A percentile compares a stretch with the other conserved stretches of the same genome.
These are phyloP conservation scores for Sanghuangporus baumii DNA, from an alignment of 1,284 basidiomycete genomes.

Conservation along the genomic window DNA sequence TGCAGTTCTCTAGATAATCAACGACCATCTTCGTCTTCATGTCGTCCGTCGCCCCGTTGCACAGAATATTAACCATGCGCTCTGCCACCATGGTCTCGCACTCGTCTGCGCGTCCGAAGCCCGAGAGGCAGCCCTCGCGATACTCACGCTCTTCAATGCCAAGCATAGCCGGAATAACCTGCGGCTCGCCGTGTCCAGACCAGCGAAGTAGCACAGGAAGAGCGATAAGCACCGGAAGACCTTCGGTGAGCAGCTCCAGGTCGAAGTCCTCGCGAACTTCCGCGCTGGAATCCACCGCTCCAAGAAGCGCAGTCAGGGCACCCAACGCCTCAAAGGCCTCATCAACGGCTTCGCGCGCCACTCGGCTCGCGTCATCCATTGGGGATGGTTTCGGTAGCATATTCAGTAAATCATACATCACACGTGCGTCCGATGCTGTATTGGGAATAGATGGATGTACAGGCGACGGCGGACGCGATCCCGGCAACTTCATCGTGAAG, in stretches of 20 bases:
- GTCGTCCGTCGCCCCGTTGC: constrained; percentile 28
- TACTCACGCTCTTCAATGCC: constrained; percentile 58
- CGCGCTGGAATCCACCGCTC: constrained; percentile 33
- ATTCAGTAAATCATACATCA: constrained; percentile 52
- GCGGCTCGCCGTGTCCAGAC: constrained; percentile 28
- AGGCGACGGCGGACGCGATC: constrained; percentile 63
- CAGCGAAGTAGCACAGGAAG: constrained; percentile 57
- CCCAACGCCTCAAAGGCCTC: constrained; percentile 65
- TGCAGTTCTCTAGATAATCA: constrained; percentile 46
- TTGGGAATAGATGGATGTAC: constrained; percentile 31
- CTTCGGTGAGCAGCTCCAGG: constrained; percentile 41
- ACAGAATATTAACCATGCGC: constrained; percentile 47
- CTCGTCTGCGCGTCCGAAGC: constrained; percentile 73
- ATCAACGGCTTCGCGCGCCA: constrained; percentile 70
- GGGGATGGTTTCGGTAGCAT: constrained; percentile 55
- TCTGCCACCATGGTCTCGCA: constrained; percentile 54
- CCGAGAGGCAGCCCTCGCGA: constrained; percentile 57
- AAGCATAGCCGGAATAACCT: constrained; percentile 47
- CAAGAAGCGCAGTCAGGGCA: constrained; percentile 51
- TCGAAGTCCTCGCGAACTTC: constrained; percentile 37
- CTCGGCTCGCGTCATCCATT: constrained; percentile 37
- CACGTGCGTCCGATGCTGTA: constrained; percentile 50
- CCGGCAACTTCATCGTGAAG: constrained; percentile 63
- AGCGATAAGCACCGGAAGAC: constrained; percentile 64
- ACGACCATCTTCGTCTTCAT: constrained; percentile 31